These are phyloP conservation scores for Debaryomycetaceae sp. DNA, from an alignment of 1,139 yeast species.

Conservation along the genomic window DNA sequence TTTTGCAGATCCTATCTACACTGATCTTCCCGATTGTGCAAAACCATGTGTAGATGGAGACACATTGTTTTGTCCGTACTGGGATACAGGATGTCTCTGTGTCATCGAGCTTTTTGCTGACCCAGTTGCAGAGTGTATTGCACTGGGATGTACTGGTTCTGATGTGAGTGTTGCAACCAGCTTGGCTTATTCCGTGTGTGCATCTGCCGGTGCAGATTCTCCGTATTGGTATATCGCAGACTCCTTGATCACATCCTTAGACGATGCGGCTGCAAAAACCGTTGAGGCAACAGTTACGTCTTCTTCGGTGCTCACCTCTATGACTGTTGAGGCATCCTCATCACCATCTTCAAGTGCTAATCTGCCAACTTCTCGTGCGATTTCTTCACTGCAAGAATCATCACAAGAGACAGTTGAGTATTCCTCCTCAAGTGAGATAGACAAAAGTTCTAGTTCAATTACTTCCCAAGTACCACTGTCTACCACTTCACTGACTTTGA, in stretches of 20 bases:
- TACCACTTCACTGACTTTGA: too few relatives aligned
- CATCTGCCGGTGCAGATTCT: constrained; percentile 32
- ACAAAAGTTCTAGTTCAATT: too few relatives aligned
- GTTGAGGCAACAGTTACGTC: too few relatives aligned
- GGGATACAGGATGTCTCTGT: constrained; percentile 55
- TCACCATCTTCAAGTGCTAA: too few relatives aligned
- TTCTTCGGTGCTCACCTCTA: too few relatives aligned
- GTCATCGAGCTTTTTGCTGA: constrained; percentile 50
- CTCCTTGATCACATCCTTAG: constrained; percentile 6
- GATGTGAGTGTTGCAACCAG: constrained; percentile 39
- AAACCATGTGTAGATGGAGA: constrained; percentile 35
- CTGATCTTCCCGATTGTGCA: constrained; percentile 42
- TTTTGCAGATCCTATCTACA: constrained; percentile 48
- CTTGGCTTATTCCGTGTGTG: constrained; percentile 41
- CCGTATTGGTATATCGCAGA: constrained; percentile 8
- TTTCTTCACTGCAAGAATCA: too few relatives aligned
- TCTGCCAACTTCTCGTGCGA: too few relatives aligned
- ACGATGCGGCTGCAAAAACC: constrained; percentile 16
- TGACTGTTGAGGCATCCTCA: too few relatives aligned
- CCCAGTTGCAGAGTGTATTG: constrained; percentile 44
- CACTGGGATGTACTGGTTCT: constrained; percentile 34
- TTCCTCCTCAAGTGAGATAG: too few relatives aligned
- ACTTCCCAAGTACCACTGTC: too few relatives aligned
- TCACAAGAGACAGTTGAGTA: too few relatives aligned
- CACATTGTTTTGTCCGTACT: constrained; percentile 49